Evolutionary conservation across 2,329 filamentous ascomycete genomes (phyloP).

Genomic region (Pestalotiopsis sp.): DNA sequence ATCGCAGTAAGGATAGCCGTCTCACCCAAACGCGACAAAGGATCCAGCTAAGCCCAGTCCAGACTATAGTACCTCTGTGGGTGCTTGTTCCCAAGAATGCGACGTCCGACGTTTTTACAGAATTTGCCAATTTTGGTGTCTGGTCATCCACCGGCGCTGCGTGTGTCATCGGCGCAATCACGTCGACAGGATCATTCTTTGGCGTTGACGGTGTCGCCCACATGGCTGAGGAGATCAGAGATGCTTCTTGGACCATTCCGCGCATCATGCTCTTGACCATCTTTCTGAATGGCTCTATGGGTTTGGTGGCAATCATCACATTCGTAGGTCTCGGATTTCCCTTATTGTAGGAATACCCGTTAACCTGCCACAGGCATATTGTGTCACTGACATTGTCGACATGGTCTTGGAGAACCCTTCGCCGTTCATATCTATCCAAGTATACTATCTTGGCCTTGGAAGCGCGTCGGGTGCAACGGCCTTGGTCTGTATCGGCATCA

Average conservation of each 20-base stretch:
- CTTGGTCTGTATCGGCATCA: neutral
- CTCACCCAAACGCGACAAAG: neutral
- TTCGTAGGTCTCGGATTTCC: neutral
- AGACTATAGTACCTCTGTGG: neutral
- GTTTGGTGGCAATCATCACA: neutral
- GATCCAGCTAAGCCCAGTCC: neutral
- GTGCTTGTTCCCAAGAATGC: neutral
- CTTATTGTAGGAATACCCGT: accelerated
- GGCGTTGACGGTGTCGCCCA: neutral
- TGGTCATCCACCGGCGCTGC: neutral
- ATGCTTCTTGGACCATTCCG: neutral
- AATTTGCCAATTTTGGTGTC: neutral
- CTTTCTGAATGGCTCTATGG: neutral
- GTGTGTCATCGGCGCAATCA: neutral
- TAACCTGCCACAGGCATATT: neutral
- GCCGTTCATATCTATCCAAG: neutral
- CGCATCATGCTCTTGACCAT: neutral
- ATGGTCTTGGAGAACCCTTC: neutral
- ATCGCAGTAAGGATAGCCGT: neutral
- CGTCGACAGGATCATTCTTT: neutral
- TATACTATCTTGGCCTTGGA: neutral
- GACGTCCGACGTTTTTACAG: neutral
- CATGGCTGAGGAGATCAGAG: neutral
- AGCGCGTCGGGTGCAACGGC: neutral
- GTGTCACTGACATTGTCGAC: neutral